phyloP scores from a whole-genome alignment of 805 yeast species.

The Candida sithepensis region DNA sequence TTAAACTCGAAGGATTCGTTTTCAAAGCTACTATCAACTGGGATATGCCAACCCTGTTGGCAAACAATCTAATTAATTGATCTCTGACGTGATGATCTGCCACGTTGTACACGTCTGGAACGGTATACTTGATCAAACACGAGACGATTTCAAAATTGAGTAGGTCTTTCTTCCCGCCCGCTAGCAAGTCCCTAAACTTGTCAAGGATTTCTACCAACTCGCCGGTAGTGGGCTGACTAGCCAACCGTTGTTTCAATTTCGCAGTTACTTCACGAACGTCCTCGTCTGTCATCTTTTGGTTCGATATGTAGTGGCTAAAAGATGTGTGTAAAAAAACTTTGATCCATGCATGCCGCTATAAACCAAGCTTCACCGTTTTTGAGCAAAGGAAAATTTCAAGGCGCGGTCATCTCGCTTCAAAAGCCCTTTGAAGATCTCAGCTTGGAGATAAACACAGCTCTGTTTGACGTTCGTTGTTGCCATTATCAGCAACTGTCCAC shows the following conservation, averaged over 20 bases:
- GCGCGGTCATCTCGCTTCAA: too few relatives aligned
- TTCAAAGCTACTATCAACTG: slow-evolving; percentile 15
- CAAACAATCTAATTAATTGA: slow-evolving; percentile 7
- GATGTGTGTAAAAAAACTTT: too few relatives aligned
- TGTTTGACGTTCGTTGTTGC: too few relatives aligned
- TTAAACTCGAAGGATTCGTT: neutral
- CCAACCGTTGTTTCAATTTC: neutral
- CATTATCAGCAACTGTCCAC: too few relatives aligned
- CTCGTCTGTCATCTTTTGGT: neutral
- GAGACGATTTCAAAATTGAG: slow-evolving; percentile 12
- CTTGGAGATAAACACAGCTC: too few relatives aligned
- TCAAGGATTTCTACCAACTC: neutral
- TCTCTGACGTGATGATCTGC: slow-evolving; percentile 5
- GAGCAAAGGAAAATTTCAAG: too few relatives aligned
- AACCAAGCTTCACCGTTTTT: too few relatives aligned
- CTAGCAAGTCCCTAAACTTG: neutral
- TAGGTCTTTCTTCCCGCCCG: slow-evolving; percentile 3
- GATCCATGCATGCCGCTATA: too few relatives aligned
- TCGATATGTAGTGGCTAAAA: too few relatives aligned
- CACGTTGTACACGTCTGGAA: slow-evolving; percentile 21
- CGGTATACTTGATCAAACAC: slow-evolving; percentile 9
- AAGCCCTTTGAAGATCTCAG: too few relatives aligned
- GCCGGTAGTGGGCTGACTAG: neutral
- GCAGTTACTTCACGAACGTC: neutral
- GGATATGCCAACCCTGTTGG: slow-evolving; percentile 22